A percentile compares a stretch with the other conserved stretches of the same genome.
These are phyloP conservation scores for Fusarium mangiferae DNA, from an alignment of 2,329 filamentous ascomycete genomes.

Conservation along the genomic window DNA sequence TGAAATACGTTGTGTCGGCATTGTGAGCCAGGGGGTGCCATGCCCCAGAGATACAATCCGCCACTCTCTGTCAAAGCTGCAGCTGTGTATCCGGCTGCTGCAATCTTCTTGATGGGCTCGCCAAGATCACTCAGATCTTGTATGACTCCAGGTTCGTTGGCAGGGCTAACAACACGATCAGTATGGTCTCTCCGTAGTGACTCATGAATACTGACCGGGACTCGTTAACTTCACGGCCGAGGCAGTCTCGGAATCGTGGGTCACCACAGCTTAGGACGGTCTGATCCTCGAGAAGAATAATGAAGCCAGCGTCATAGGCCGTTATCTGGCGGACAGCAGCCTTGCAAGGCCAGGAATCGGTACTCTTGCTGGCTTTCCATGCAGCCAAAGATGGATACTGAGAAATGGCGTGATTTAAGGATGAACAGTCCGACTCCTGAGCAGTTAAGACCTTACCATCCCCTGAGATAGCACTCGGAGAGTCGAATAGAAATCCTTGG, in stretches of 20 bases:
- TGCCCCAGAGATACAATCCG: conserved; percentile 72
- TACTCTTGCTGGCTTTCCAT: conserved; percentile 11
- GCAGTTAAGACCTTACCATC: conserved; percentile 22
- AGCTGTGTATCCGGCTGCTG: conserved; percentile 65
- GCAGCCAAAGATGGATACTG: conserved; percentile 40
- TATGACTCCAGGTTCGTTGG: conserved; percentile 58
- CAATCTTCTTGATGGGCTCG: conserved; percentile 63
- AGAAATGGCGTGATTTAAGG: conserved; percentile 18
- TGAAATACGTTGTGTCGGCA: conserved; percentile 50
- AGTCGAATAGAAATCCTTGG: conserved; percentile 6
- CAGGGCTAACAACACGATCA: conserved; percentile 50
- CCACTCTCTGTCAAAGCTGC: conserved; percentile 67
- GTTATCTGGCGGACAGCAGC: conserved; percentile 53
- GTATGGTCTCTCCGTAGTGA: background rate
- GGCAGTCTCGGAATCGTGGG: conserved; percentile 64
- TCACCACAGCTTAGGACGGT: conserved; percentile 67
- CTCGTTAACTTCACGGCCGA: conserved; percentile 61
- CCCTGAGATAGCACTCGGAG: conserved; percentile 26
- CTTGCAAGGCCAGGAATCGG: conserved; percentile 38
- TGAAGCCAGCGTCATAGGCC: conserved; percentile 62
- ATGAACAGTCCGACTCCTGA: background rate
- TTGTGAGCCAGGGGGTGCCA: conserved; percentile 32
- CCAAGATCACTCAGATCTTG: conserved; percentile 62
- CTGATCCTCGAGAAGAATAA: conserved; percentile 56
- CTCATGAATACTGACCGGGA: conserved; percentile 45